phyloP scores from a whole-genome alignment of 768 basidiomycete genomes.

The Lyophyllum semitale region DNA sequence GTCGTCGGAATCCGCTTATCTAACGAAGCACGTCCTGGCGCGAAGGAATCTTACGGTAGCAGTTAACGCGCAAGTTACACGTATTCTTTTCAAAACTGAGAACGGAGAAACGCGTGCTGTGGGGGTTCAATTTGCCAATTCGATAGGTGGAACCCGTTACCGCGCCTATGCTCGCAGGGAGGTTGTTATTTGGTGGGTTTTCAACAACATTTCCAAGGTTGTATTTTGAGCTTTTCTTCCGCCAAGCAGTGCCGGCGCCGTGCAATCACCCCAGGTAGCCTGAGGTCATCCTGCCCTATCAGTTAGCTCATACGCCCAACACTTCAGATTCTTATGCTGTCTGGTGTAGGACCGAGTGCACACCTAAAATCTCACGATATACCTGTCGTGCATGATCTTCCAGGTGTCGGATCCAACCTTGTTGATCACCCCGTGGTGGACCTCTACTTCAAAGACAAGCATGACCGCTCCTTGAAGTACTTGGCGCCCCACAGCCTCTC shows the following conservation, averaged over 20 bases:
- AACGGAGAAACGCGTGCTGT: conserved; percentile 46
- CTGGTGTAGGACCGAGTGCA: conserved; percentile 72
- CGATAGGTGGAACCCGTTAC: conserved; percentile 38
- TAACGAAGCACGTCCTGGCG: conserved; percentile 62
- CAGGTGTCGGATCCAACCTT: conserved; percentile 75
- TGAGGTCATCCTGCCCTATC: background rate
- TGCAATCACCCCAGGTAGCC: conserved; percentile 58
- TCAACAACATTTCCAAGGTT: background rate
- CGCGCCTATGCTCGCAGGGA: conserved; percentile 55
- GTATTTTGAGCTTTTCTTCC: background rate
- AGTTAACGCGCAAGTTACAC: conserved; percentile 56
- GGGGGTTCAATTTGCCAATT: conserved; percentile 61
- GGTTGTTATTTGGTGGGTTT: conserved; percentile 59
- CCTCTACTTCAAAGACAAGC: conserved; percentile 53
- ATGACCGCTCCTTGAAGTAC: conserved; percentile 41
- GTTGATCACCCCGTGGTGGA: conserved; percentile 66
- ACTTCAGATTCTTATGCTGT: conserved; percentile 65
- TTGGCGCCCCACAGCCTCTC: conserved; percentile 28
- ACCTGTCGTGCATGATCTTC: conserved; percentile 59
- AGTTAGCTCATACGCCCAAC: background rate
- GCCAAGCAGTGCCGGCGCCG: conserved; percentile 50
- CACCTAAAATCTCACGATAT: conserved; percentile 57
- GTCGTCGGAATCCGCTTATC: conserved; percentile 66
- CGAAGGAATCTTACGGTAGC: conserved; percentile 68
- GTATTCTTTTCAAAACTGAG: conserved; percentile 52